phyloP scores from a whole-genome alignment of 345 rosid species.

The Raphanus sativus region DNA sequence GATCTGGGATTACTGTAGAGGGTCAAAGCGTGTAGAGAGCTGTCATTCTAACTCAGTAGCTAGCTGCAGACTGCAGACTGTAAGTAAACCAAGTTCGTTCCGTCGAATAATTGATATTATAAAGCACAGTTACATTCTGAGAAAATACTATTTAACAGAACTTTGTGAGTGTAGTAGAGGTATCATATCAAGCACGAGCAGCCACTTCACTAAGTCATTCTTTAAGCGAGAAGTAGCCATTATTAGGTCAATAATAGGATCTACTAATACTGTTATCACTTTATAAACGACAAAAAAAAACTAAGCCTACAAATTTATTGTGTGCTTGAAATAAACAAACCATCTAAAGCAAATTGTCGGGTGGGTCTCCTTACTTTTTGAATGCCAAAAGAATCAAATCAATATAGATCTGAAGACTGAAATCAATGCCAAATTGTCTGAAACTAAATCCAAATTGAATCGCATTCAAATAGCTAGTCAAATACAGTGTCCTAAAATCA shows the following conservation, averaged over 20 bases:
- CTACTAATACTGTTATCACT: constrained; percentile 19
- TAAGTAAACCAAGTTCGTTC: constrained; percentile 6
- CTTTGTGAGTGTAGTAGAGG: background rate
- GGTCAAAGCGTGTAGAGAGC: constrained; percentile 35
- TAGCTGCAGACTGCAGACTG: constrained; percentile 7
- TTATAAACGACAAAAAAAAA: constrained; percentile 24
- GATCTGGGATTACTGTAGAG: constrained; percentile 22
- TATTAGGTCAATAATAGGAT: constrained; percentile 26
- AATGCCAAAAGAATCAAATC: background rate
- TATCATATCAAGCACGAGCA: constrained; percentile 20
- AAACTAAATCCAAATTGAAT: constrained; percentile 11
- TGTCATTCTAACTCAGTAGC: constrained; percentile 21
- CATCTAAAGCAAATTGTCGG: background rate
- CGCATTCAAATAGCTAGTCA: background rate
- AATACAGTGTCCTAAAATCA: constrained; percentile 6
- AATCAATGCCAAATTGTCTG: constrained; percentile 19
- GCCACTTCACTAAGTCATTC: constrained; percentile 22
- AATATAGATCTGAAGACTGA: constrained; percentile 9
- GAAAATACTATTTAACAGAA: background rate
- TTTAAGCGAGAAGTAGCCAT: constrained; percentile 10
- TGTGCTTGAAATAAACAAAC: background rate
- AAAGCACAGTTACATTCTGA: background rate
- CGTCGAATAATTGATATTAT: background rate
- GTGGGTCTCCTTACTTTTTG: background rate
- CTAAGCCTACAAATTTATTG: constrained; percentile 11